phyloP scores from a whole-genome alignment of 805 yeast genomes.

The Candida maris region DNA sequence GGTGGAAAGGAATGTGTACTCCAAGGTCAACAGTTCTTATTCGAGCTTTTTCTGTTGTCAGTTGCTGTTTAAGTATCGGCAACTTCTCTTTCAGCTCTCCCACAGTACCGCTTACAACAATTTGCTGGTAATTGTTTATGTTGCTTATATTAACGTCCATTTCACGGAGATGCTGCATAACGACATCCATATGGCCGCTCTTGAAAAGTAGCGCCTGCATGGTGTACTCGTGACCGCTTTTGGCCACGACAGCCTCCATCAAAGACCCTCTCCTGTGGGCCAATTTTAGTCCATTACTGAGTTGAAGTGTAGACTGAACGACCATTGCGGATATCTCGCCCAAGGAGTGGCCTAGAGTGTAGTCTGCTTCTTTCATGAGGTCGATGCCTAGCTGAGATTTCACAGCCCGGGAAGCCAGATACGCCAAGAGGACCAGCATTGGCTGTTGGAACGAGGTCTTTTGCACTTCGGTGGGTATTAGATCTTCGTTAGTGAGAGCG shows the following conservation, averaged over 20 bases:
- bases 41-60: constrained; percentile 24
- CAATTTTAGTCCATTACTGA: constrained; percentile 24
- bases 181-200: constrained; percentile 19
- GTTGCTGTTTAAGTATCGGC: constrained; percentile 8
- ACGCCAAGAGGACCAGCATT: constrained; percentile 26
- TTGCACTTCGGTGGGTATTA: constrained; percentile 11
- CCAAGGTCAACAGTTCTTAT: constrained; percentile 26
- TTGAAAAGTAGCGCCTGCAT: constrained; percentile 32
- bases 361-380: constrained; percentile 19
- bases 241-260: constrained; percentile 29
- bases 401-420: constrained; percentile 18
- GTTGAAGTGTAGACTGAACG: constrained; percentile 24
- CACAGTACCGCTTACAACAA: constrained; percentile 31
- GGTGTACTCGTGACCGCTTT: constrained; percentile 30
- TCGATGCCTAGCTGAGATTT: constrained; percentile 20
- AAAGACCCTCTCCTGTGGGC: constrained; percentile 28
- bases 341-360: constrained; percentile 33
- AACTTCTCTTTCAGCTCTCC: constrained; percentile 16
- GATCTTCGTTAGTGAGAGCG: constrained; percentile 9
- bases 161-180: constrained; percentile 14
- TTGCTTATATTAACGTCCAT: constrained; percentile 27
- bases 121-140: constrained; percentile 32
- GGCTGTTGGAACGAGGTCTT: constrained; percentile 33
- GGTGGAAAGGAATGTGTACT: constrained; percentile 34
- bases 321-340: constrained; percentile 33